Conservation (phyloP, 1,284 basidiomycete genomes). For the Cutaneotrichosporon sp. region DNA sequence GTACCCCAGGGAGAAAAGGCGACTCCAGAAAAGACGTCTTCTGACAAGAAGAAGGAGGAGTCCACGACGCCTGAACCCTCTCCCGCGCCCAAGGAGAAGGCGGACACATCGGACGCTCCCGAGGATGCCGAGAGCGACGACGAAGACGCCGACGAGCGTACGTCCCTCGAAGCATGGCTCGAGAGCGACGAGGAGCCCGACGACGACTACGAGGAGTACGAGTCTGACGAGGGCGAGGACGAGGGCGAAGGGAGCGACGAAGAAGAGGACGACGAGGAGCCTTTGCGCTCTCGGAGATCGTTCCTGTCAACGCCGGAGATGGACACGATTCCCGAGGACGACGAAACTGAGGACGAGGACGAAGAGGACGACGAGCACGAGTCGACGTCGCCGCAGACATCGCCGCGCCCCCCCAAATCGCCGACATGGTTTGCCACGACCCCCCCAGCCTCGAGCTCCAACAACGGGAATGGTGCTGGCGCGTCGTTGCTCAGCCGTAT, state of each 20-base stretch:
- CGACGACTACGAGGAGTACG: constrained; percentile 18
- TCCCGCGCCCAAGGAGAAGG: neutral
- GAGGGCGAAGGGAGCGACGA: constrained; percentile 24
- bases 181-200: constrained; percentile 16
- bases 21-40: no score
- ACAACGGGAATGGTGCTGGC: no score
- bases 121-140: neutral
- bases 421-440: constrained; percentile 31
- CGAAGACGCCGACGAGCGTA: neutral
- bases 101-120: neutral
- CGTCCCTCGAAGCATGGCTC: neutral
- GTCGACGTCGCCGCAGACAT: neutral
- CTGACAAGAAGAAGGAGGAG: neutral
- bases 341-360: constrained; percentile 16
- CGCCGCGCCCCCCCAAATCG: constrained; percentile 21
- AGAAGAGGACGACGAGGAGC: constrained; percentile 14
- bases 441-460: neutral
- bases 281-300: constrained; percentile 12
- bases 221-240: constrained; percentile 13
- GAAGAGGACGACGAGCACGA: neutral
- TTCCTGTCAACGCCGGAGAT: constrained; percentile 23
- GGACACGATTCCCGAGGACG: constrained; percentile 33
- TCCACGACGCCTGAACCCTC: no score
- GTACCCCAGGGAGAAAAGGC: no score
- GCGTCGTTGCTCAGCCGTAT: constrained; percentile 10